Evolutionary conservation across 1,139 yeast species (phyloP).

Genomic region (Diutina mesorugosa): DNA sequence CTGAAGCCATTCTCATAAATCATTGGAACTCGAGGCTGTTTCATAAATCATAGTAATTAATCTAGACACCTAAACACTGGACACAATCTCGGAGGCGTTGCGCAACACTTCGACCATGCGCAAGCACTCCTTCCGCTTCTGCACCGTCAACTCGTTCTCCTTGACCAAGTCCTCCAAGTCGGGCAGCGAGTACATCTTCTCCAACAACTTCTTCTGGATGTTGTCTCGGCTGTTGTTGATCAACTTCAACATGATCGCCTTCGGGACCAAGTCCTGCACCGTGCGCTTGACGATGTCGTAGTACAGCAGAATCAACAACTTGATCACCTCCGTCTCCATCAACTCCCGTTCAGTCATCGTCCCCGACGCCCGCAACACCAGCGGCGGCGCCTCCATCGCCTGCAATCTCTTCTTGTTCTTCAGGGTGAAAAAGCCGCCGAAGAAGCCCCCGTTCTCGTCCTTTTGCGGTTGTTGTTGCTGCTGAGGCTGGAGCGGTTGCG

Average conservation of each 20-base stretch:
- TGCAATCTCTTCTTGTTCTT: slow-evolving; percentile 92
- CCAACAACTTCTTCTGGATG: slow-evolving; percentile 81
- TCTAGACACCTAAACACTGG: not conserved
- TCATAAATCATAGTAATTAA: not conserved
- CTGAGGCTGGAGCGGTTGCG: slow-evolving; percentile 21
- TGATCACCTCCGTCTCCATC: slow-evolving; percentile 94
- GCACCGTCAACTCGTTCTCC: slow-evolving; percentile 87
- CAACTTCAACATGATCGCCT: slow-evolving; percentile 87
- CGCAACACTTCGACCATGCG: slow-evolving; percentile 88
- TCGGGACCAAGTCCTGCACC: slow-evolving; percentile 86
- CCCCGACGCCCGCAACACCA: slow-evolving; percentile 89
- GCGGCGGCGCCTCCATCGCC: slow-evolving; percentile 95
- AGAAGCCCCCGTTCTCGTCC: slow-evolving; percentile 56
- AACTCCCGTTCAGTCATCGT: slow-evolving; percentile 91
- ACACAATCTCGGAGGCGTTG: slow-evolving; percentile 82
- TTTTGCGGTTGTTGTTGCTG: slow-evolving; percentile 16
- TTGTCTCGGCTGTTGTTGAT: slow-evolving; percentile 76
- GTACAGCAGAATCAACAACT: slow-evolving; percentile 79
- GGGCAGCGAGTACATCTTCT: slow-evolving; percentile 69
- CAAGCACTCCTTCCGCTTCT: slow-evolving; percentile 87
- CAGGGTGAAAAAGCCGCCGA: slow-evolving; percentile 87
- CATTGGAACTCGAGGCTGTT: not conserved
- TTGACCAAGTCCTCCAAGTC: slow-evolving; percentile 70
- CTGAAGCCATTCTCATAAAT: no score
- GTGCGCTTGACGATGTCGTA: slow-evolving; percentile 89